These are phyloP conservation scores for Xerocomus nothofagi DNA, from an alignment of 1,284 basidiomycete species.

Conservation along the genomic window DNA sequence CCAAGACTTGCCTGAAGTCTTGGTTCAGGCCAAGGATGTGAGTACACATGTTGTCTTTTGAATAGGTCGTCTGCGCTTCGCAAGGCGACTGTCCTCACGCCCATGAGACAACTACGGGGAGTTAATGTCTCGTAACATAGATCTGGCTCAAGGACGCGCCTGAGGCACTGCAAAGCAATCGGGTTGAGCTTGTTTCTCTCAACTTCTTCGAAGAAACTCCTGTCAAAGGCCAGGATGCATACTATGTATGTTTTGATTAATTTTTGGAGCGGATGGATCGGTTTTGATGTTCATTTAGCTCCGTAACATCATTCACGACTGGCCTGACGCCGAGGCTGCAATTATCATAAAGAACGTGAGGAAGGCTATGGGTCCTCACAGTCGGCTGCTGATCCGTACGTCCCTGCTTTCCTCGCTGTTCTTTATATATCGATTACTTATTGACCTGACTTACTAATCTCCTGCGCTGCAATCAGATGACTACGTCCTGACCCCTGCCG, in stretches of 20 bases:
- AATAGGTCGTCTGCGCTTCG: background rate
- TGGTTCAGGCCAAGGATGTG: slow-evolving; percentile 37
- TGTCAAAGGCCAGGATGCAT: slow-evolving; percentile 42
- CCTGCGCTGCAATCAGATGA: slow-evolving; percentile 16
- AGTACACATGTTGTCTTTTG: background rate
- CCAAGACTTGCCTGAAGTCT: slow-evolving; percentile 45
- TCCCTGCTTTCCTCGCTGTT: background rate
- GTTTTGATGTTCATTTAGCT: slow-evolving; percentile 14
- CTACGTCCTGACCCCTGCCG: slow-evolving; percentile 15
- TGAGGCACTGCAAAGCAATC: slow-evolving; percentile 34
- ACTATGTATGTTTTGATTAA: slow-evolving; percentile 40
- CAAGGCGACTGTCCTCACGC: background rate
- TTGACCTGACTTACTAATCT: background rate
- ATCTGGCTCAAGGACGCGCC: slow-evolving; percentile 38
- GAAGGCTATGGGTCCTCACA: slow-evolving; percentile 24
- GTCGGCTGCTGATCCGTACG: slow-evolving; percentile 32
- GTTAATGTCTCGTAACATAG: slow-evolving; percentile 20
- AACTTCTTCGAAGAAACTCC: slow-evolving; percentile 48
- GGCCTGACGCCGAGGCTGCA: slow-evolving; percentile 25
- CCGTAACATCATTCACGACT: slow-evolving; percentile 29
- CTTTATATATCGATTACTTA: background rate
- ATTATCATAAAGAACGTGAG: slow-evolving; percentile 23
- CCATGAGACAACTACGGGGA: background rate
- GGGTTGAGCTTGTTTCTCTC: slow-evolving; percentile 41
- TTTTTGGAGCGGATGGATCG: background rate